Evolutionary conservation across 768 basidiomycete species (phyloP).

Genomic region (Pisolithus albus): DNA sequence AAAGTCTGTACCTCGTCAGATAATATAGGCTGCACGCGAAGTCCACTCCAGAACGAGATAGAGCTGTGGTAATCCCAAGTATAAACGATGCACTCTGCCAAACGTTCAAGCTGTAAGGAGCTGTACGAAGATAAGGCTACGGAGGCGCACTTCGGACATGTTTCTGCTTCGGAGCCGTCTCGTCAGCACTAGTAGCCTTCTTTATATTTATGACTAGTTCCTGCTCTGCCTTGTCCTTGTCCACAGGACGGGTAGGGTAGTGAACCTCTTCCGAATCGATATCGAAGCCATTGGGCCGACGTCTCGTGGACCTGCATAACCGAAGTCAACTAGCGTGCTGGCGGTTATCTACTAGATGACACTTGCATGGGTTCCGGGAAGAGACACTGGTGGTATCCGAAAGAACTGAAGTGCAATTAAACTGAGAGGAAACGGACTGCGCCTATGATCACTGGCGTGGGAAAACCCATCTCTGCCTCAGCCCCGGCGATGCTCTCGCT

Average conservation of each 20-base stretch:
- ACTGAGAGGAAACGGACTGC: neutral
- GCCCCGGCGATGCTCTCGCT: slow-evolving; percentile 14
- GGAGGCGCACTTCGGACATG: slow-evolving; percentile 86
- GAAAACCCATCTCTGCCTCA: slow-evolving; percentile 8
- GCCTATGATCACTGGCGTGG: slow-evolving; percentile 10
- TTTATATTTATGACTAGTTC: slow-evolving; percentile 95
- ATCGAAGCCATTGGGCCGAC: slow-evolving; percentile 44
- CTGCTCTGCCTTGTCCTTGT: slow-evolving; percentile 96
- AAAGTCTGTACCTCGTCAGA: slow-evolving; percentile 98
- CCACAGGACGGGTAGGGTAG: slow-evolving; percentile 94
- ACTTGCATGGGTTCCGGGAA: slow-evolving; percentile 21
- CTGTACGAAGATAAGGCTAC: slow-evolving; percentile 7
- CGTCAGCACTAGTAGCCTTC: slow-evolving; percentile 94
- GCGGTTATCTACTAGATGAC: neutral
- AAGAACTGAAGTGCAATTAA: no score
- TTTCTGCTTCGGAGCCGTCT: slow-evolving; percentile 97
- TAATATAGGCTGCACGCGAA: slow-evolving; percentile 93
- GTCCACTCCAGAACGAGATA: slow-evolving; percentile 94
- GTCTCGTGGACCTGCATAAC: slow-evolving; percentile 26
- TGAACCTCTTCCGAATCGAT: slow-evolving; percentile 71
- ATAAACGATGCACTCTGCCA: slow-evolving; percentile 91
- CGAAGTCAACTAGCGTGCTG: slow-evolving; percentile 7
- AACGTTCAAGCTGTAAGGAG: slow-evolving; percentile 9
- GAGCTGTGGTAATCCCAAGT: slow-evolving; percentile 99
- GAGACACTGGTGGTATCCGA: neutral